Evolutionary conservation across 257 asterid species (phyloP).

Genomic region (Solanum tarapatanum): DNA sequence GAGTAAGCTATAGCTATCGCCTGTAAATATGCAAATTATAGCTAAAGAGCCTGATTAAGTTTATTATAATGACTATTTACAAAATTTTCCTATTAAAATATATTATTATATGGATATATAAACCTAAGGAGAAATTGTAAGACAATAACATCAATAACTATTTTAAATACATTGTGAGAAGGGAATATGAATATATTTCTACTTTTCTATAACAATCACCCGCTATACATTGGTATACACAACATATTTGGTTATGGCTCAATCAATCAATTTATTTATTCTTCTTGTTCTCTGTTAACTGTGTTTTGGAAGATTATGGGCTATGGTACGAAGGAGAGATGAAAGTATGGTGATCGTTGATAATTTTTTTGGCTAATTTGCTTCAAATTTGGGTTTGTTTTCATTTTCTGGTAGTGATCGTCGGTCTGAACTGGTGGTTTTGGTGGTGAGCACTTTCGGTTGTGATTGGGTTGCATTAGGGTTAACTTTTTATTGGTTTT

Average conservation of each 20-base stretch:
- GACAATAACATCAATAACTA: background rate
- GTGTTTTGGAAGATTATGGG: background rate
- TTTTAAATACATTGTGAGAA: background rate
- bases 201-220: background rate
- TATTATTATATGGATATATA: too few species aligned
- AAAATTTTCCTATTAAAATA: too few species aligned
- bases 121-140: background rate
- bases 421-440: too few species aligned
- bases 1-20: too few species aligned
- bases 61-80: too few species aligned
- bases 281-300: background rate
- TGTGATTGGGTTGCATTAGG: too few species aligned
- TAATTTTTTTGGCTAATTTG: background rate
- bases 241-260: background rate
- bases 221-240: background rate
- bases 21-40: too few species aligned
- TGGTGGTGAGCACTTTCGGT: background rate
- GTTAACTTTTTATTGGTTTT: too few species aligned
- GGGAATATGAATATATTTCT: background rate
- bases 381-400: background rate
- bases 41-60: too few species aligned
- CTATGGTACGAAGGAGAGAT: background rate
- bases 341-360: background rate
- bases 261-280: too few species aligned
- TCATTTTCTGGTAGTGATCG: background rate